These are phyloP conservation scores for Lepidium sativum DNA, from an alignment of 345 rosid genomes.

Conservation along the genomic window DNA sequence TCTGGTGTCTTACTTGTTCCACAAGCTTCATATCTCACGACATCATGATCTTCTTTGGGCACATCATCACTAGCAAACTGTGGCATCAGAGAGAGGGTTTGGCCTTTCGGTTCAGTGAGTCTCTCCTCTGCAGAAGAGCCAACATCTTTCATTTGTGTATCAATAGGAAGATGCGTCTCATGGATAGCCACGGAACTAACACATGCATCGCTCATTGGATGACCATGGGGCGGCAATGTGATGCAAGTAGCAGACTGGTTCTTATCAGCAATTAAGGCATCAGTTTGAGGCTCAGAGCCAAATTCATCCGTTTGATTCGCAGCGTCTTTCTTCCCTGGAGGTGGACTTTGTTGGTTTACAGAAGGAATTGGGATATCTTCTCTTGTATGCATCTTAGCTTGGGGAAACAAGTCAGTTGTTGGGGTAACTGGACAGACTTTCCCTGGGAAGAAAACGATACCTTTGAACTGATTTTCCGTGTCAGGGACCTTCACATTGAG, in stretches of 20 bases:
- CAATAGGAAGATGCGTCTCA: slow-evolving; percentile 4
- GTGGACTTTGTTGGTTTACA: slow-evolving; percentile 11
- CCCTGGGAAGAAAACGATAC: slow-evolving; percentile 55
- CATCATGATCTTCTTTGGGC: slow-evolving; percentile 20
- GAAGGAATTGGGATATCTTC: slow-evolving; percentile 36
- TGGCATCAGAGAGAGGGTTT: slow-evolving; percentile 27
- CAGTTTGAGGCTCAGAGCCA: background rate
- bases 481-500: slow-evolving; percentile 49
- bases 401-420: slow-evolving; percentile 62
- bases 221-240: slow-evolving; percentile 6
- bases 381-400: slow-evolving; percentile 51
- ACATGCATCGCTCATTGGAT: slow-evolving; percentile 26
- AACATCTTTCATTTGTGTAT: slow-evolving; percentile 23
- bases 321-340: slow-evolving; percentile 13
- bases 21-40: slow-evolving; percentile 6
- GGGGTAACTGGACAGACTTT: slow-evolving; percentile 44
- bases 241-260: slow-evolving; percentile 26
- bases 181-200: slow-evolving; percentile 1
- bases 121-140: slow-evolving; percentile 16
- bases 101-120: slow-evolving; percentile 16
- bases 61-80: slow-evolving; percentile 23
- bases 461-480: slow-evolving; percentile 46
- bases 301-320: slow-evolving; percentile 24
- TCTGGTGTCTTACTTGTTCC: slow-evolving; percentile 15
- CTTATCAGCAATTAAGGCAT: slow-evolving; percentile 15